Evolutionary conservation across 129 eudicot genomes (phyloP).

Genomic region (Tanacetum coccineum): DNA sequence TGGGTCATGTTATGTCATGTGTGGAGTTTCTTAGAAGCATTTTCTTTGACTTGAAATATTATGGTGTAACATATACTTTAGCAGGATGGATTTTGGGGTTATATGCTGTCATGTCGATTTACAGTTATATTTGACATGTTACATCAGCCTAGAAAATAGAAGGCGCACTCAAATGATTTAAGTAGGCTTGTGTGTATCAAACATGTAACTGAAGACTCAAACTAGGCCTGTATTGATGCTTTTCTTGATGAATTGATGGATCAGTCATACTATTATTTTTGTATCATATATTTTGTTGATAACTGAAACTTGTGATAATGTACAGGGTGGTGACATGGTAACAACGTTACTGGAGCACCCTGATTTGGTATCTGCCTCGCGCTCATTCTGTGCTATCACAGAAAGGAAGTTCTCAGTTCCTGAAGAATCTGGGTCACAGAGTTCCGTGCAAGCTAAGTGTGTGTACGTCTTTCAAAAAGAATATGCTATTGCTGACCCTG

Average conservation of each 20-base stretch:
- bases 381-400: slow-evolving; percentile 41
- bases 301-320: slow-evolving; percentile 9
- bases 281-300: too few relatives aligned
- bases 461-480: slow-evolving; percentile 90
- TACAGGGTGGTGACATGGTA: slow-evolving; percentile 53
- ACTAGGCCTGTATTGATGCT: neutral
- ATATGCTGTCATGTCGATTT: neutral
- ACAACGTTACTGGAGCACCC: slow-evolving; percentile 72
- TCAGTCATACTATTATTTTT: too few relatives aligned
- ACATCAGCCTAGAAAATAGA: neutral
- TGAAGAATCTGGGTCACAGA: slow-evolving; percentile 38
- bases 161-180: neutral
- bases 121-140: neutral
- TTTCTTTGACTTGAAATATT: too few relatives aligned
- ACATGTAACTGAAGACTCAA: slow-evolving; percentile 2
- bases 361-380: slow-evolving; percentile 61
- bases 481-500: slow-evolving; percentile 83
- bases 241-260: neutral
- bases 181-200: neutral
- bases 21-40: neutral
- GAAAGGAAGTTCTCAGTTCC: slow-evolving; percentile 53
- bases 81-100: neutral
- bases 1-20: neutral
- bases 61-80: too few relatives aligned
- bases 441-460: slow-evolving; percentile 36